phyloP scores from a whole-genome alignment of 768 basidiomycete species.

The Hirschioporus abietinus region DNA sequence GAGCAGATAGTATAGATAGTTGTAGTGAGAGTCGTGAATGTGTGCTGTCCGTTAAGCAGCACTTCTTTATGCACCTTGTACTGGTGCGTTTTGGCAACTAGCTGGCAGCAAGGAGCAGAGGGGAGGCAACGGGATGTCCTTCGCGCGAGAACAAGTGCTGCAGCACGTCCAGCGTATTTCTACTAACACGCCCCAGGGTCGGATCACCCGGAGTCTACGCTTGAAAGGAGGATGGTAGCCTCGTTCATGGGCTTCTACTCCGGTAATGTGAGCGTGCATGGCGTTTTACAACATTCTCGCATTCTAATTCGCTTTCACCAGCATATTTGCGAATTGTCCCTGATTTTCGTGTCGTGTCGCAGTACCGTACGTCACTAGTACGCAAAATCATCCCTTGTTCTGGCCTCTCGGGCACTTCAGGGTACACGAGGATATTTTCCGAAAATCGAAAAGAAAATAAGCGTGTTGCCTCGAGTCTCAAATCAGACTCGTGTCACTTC shows the following conservation, averaged over 20 bases:
- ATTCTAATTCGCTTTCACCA: neutral
- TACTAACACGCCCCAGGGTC: neutral
- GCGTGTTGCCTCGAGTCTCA: neutral
- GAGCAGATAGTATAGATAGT: neutral
- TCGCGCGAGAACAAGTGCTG: neutral
- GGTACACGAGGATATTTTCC: neutral
- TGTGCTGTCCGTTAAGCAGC: neutral
- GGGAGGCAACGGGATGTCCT: neutral
- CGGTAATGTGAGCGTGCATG: neutral
- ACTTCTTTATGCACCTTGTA: neutral
- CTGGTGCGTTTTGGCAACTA: neutral
- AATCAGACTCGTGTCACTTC: neutral
- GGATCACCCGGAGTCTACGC: neutral
- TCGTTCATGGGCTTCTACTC: neutral
- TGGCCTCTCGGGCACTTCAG: neutral
- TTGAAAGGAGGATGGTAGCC: neutral
- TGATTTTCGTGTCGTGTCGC: neutral
- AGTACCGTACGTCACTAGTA: neutral
- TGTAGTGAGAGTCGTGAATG: neutral
- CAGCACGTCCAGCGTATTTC: conserved; percentile 1
- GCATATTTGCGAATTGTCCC: neutral
- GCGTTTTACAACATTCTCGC: neutral
- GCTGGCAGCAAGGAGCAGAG: neutral
- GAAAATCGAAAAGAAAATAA: conserved; percentile 1
- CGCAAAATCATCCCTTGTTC: neutral